A percentile compares a stretch with the other conserved stretches of the same genome.
phyloP scores from a whole-genome alignment of 176 grass and related monocot genomes.

The Phoenix dactylifera region DNA sequence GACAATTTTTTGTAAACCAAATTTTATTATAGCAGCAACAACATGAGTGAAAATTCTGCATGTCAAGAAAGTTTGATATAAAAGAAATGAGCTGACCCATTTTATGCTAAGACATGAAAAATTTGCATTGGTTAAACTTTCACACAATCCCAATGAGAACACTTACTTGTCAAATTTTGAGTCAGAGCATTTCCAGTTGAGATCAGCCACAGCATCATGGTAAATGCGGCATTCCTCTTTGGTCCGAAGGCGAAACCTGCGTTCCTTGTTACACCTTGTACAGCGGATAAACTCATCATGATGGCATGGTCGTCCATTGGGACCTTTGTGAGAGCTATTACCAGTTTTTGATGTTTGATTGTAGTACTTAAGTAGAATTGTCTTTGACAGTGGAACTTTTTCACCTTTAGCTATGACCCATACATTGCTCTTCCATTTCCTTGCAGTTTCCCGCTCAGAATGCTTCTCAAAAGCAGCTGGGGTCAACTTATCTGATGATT shows the following conservation, averaged over 20 bases:
- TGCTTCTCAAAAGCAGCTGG: conserved; percentile 98
- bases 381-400: conserved; percentile 75
- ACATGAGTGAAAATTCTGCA: too few relatives aligned
- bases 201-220: conserved; percentile 68
- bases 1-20: too few relatives aligned
- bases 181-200: conserved; percentile 69
- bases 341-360: conserved; percentile 38
- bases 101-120: too few relatives aligned
- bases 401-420: conserved; percentile 90
- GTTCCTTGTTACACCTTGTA: conserved; percentile 61
- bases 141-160: neutral
- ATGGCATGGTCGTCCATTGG: conserved; percentile 56
- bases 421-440: conserved; percentile 94
- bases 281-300: conserved; percentile 87
- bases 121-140: neutral
- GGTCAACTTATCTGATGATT: conserved; percentile 64
- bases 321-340: conserved; percentile 54
- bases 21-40: too few relatives aligned
- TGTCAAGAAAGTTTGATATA: too few relatives aligned
- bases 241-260: conserved; percentile 69
- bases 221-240: conserved; percentile 90
- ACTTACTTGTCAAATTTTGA: conserved; percentile 67
- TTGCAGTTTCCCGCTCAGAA: conserved; percentile 71
- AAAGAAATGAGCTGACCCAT: too few relatives aligned
- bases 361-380: conserved; percentile 80